These are phyloP conservation scores for Pythium insidiosum DNA, from an alignment of 352 stramenopile genomes.

Conservation along the genomic window DNA sequence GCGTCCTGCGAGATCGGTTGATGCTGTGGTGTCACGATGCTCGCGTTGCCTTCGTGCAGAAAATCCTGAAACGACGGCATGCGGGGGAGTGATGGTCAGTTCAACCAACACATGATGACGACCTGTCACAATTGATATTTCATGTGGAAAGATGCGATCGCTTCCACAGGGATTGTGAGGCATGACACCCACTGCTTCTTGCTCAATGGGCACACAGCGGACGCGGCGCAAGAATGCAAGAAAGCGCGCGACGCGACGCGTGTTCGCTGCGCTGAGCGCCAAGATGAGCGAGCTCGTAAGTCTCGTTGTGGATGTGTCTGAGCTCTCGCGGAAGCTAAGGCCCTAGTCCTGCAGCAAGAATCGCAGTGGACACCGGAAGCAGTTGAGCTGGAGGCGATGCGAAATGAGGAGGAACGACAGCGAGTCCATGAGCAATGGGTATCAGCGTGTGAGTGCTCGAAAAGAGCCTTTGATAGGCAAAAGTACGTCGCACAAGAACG, in stretches of 20 bases:
- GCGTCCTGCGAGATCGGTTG: too few species aligned
- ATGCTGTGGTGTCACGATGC: background rate
- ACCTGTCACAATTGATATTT: background rate
- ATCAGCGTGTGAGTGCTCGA: conserved; percentile 25
- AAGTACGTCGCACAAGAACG: conserved; percentile 41
- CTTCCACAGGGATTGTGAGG: background rate
- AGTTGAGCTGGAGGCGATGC: conserved; percentile 40
- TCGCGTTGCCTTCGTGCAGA: too few species aligned
- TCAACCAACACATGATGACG: background rate
- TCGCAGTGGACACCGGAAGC: conserved; percentile 31
- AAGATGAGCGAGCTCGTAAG: conserved; percentile 21
- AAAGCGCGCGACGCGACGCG: conserved; percentile 62
- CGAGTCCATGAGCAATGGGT: conserved; percentile 48
- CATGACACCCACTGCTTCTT: background rate
- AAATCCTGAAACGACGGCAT: too few species aligned
- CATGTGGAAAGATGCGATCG: too few species aligned
- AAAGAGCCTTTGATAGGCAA: conserved; percentile 33
- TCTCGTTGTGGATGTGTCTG: background rate
- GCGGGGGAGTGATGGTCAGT: background rate
- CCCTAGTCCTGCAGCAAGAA: conserved; percentile 31
- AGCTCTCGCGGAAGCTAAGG: too few species aligned
- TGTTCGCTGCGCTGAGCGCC: conserved; percentile 45
- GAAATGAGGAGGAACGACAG: conserved; percentile 48
- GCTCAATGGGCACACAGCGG: conserved; percentile 32
- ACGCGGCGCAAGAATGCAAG: conserved; percentile 73